Evolutionary conservation across 1,284 basidiomycete genomes (phyloP), one percentile per base, ranked within the genome.

Genomic region (Rhodotorula sp.): DNA sequence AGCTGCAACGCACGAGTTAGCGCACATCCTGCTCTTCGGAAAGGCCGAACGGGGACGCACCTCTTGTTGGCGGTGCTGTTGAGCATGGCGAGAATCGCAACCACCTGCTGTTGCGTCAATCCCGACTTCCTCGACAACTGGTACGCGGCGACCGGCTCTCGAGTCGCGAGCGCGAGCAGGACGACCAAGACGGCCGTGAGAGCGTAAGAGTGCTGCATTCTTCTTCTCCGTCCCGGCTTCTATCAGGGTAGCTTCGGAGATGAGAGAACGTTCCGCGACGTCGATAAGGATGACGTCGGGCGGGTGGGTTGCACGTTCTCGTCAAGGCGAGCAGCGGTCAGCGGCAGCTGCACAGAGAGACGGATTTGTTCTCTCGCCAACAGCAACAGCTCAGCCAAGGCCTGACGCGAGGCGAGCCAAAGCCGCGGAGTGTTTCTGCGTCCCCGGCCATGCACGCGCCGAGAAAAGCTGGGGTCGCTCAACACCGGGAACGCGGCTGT

Each of bases 1-100:
- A 93, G 77, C 89, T 91, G 76, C 28, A 38, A 18, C 18, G 3
- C 47, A 5, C 0, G 19, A 18, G 34, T 58, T 60, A 58, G 59
- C 48, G 23, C n/a, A n/a, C 21, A 4, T 21, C 6, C 43, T 21
- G 26, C 2, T 12, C 2, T 16, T 52, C 50, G 23, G 19, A 26
- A 19, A 10, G 15, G 26, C 23, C 8, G 14, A 1, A 26, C 4
- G 45, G 10, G 5, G 23, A 5, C 66, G 21, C 45, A 71, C 70
- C 66, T 68, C n/a, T 28, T 34, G 49, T 8, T 28, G 55, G 70
- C 70, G 23, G 70, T 66, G n/a, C 45, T 49, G 28, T 71, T 71
- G 60, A 71, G 34, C 43, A 71, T 15, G 31, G 2, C 10, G 38
- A 59, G 56, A 16, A 71, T 66, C 31, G 57, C 56, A 1, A 55